A percentile compares a stretch with the other conserved stretches of the same genome.
These are phyloP conservation scores for Juglanconis oblonga DNA, from an alignment of 2,329 filamentous ascomycete genomes.

Conservation along the genomic window DNA sequence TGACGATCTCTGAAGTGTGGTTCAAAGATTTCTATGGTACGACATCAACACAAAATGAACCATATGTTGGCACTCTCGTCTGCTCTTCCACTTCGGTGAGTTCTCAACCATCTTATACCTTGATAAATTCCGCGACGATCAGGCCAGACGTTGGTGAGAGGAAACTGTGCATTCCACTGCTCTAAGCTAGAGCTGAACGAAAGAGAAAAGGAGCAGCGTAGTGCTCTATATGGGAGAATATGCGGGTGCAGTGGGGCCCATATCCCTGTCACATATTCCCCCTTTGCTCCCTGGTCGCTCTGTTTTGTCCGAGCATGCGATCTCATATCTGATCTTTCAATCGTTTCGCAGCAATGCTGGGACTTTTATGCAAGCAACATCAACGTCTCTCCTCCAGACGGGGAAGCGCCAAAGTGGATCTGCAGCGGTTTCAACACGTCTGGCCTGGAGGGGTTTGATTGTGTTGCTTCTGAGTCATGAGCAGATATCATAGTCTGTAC, in stretches of 20 bases:
- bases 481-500: neutral
- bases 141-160: no score
- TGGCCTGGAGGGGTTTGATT: constrained; percentile 4
- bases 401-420: constrained; percentile 1
- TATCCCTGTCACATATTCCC: no score
- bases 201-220: no score
- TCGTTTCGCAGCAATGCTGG: neutral
- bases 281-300: no score
- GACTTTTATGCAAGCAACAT: constrained; percentile 8
- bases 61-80: neutral
- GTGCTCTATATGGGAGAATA: neutral
- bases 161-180: no score
- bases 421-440: constrained; percentile 6
- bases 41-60: neutral
- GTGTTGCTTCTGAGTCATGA: neutral
- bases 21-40: constrained; percentile 1
- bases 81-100: neutral
- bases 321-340: neutral
- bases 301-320: neutral
- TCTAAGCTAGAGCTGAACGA: no score
- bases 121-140: neutral
- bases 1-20: constrained; percentile 4
- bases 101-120: neutral
- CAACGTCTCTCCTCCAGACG: constrained; percentile 1
- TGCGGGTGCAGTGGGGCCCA: neutral